Evolutionary conservation across 345 rosid species (phyloP).

Genomic region (Aurinia saxatilis): DNA sequence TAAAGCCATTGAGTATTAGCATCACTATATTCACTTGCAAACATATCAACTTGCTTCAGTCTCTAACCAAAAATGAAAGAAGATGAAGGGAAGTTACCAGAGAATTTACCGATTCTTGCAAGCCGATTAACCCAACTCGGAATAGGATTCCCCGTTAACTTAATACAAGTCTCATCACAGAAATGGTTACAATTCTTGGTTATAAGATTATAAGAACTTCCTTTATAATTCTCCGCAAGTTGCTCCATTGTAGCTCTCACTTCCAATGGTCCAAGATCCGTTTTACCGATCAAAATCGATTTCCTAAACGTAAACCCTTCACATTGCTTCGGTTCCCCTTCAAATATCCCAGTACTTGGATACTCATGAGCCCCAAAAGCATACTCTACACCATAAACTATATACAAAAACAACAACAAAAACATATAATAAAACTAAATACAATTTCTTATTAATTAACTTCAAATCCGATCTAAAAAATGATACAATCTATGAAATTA

Average conservation of each 20-base stretch:
- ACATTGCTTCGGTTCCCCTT: constrained; percentile 84
- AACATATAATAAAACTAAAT: neutral
- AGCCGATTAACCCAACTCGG: constrained; percentile 97
- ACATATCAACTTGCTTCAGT: neutral
- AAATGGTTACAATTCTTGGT: constrained; percentile 98
- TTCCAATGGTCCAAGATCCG: constrained; percentile 53
- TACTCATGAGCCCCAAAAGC: constrained; percentile 97
- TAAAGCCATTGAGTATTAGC: too few relatives aligned
- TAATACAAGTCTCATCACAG: constrained; percentile 79
- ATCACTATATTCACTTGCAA: too few relatives aligned
- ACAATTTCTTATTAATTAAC: neutral
- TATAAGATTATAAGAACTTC: constrained; percentile 84
- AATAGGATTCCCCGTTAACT: constrained; percentile 72
- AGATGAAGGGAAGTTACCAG: constrained; percentile 12
- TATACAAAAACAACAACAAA: neutral
- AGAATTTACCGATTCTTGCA: constrained; percentile 77
- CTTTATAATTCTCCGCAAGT: constrained; percentile 59
- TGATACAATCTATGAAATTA: constrained; percentile 5
- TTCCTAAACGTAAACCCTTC: constrained; percentile 88
- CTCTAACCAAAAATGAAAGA: neutral
- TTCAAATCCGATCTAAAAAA: constrained; percentile 11
- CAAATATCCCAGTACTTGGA: constrained; percentile 90
- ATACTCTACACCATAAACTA: constrained; percentile 92
- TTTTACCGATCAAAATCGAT: constrained; percentile 79
- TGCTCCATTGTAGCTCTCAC: constrained; percentile 81